phyloP scores from a whole-genome alignment of 2,329 filamentous ascomycete species.

The Exophiala viscosa region DNA sequence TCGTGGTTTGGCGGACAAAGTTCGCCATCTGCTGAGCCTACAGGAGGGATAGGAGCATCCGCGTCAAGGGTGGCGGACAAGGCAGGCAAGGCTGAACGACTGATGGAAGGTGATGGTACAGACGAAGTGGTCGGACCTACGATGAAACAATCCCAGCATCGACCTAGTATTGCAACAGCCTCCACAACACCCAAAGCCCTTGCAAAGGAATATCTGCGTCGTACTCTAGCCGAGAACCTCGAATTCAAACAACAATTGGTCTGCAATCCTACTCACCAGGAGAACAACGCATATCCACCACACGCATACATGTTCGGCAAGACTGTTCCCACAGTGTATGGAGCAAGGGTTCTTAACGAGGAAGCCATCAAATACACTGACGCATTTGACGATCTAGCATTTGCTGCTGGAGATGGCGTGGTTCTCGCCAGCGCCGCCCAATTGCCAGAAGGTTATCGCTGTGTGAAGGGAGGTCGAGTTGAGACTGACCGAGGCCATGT shows the following conservation, averaged over 20 bases:
- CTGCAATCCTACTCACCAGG: slow-evolving; percentile 57
- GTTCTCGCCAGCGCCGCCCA: slow-evolving; percentile 81
- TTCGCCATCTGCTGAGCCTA: slow-evolving; percentile 1
- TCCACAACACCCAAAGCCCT: slow-evolving; percentile 52
- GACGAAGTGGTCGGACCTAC: slow-evolving; percentile 20
- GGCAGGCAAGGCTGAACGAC: slow-evolving; percentile 23
- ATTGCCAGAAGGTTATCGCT: slow-evolving; percentile 73
- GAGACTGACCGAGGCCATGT: slow-evolving; percentile 83
- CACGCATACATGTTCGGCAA: slow-evolving; percentile 82
- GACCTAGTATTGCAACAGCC: slow-evolving; percentile 34
- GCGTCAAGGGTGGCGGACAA: slow-evolving; percentile 34
- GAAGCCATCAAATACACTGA: slow-evolving; percentile 73
- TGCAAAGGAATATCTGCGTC: slow-evolving; percentile 65
- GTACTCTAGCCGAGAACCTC: slow-evolving; percentile 68
- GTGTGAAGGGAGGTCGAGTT: slow-evolving; percentile 69
- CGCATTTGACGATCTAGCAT: slow-evolving; percentile 80
- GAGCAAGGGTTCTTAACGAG: slow-evolving; percentile 66
- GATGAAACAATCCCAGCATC: slow-evolving; percentile 17
- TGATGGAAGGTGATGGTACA: slow-evolving; percentile 11
- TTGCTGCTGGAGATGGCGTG: slow-evolving; percentile 84
- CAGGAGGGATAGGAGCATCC: slow-evolving; percentile 11
- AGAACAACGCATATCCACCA: slow-evolving; percentile 74
- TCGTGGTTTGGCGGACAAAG: slow-evolving; percentile 15
- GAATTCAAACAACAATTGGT: slow-evolving; percentile 72
- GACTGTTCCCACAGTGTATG: slow-evolving; percentile 78